Percentiles rank a stretch among this genome's conserved stretches.
phyloP scores from a whole-genome alignment of 2,329 filamentous ascomycete genomes.

The Fusarium veterinarium region DNA sequence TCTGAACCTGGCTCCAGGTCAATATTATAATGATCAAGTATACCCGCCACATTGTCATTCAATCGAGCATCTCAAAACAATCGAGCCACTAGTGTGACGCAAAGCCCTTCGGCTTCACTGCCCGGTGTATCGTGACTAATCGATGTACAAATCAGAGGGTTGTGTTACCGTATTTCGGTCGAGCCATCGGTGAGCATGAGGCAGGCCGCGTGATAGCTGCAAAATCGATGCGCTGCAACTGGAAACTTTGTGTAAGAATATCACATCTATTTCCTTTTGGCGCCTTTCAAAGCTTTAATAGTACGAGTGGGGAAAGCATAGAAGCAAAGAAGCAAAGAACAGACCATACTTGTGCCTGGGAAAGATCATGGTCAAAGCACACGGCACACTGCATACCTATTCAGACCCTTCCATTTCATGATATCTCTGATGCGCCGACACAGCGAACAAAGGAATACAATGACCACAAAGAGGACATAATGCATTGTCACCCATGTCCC shows the following conservation, averaged over 20 bases:
- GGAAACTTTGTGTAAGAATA: neutral
- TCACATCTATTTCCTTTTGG: neutral
- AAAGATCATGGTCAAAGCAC: neutral
- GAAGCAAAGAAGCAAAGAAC: neutral
- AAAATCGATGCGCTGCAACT: neutral
- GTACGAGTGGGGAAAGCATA: neutral
- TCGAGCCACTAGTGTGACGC: constrained; percentile 4
- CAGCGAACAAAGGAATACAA: constrained; percentile 67
- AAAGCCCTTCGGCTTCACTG: constrained; percentile 10
- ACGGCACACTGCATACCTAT: neutral
- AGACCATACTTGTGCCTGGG: neutral
- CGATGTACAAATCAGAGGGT: constrained; percentile 31
- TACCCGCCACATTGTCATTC: neutral
- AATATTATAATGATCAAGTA: neutral
- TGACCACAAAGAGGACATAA: constrained; percentile 63
- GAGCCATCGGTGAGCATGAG: constrained; percentile 35
- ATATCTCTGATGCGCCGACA: constrained; percentile 62
- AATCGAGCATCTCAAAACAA: neutral
- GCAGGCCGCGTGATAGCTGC: constrained; percentile 3
- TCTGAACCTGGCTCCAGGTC: neutral
- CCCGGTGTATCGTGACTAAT: constrained; percentile 19
- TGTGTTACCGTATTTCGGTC: constrained; percentile 35
- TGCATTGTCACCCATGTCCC: constrained; percentile 49
- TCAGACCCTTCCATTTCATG: constrained; percentile 48
- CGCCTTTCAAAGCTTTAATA: neutral